Percentiles rank a stretch among this genome's conserved stretches.
These are phyloP conservation scores for Crithidia mellificae DNA, from an alignment of 208 protist genomes.

Conservation along the genomic window DNA sequence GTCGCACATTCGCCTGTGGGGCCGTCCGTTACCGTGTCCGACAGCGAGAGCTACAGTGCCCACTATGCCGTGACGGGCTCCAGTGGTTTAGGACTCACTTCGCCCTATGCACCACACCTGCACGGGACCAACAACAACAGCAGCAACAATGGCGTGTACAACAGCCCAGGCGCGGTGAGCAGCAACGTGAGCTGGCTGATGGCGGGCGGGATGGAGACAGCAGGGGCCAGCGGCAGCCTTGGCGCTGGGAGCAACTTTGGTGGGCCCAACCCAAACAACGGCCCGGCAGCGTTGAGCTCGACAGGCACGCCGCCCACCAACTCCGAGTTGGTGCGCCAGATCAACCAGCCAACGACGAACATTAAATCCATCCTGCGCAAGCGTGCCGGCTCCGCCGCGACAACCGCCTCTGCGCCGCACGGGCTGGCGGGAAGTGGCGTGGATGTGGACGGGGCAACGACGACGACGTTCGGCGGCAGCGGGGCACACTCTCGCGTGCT, in stretches of 20 bases:
- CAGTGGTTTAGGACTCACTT: not conserved
- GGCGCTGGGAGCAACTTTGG: not conserved
- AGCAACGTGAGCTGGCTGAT: conserved; percentile 7
- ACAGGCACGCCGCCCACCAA: conserved; percentile 19
- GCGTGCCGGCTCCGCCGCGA: not conserved
- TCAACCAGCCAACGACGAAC: conserved; percentile 19
- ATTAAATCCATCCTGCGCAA: conserved; percentile 35
- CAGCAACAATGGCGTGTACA: not conserved
- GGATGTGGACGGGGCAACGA: not conserved
- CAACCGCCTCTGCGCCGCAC: not conserved
- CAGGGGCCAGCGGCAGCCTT: not conserved
- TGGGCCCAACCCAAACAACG: not conserved
- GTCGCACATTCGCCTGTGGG: not conserved
- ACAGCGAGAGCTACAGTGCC: not conserved
- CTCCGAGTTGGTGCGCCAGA: conserved; percentile 29
- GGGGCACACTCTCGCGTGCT: conserved; percentile 8
- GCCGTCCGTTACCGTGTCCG: not conserved
- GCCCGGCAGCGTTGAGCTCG: not conserved
- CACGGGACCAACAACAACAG: no score
- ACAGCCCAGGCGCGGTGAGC: not conserved
- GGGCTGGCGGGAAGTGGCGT: no score
- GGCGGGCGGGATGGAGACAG: not conserved
- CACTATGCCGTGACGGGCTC: not conserved
- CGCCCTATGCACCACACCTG: not conserved
- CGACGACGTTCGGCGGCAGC: not conserved